Evolutionary conservation across 257 asterid genomes (phyloP).

Genomic region (Echium plantagineum): DNA sequence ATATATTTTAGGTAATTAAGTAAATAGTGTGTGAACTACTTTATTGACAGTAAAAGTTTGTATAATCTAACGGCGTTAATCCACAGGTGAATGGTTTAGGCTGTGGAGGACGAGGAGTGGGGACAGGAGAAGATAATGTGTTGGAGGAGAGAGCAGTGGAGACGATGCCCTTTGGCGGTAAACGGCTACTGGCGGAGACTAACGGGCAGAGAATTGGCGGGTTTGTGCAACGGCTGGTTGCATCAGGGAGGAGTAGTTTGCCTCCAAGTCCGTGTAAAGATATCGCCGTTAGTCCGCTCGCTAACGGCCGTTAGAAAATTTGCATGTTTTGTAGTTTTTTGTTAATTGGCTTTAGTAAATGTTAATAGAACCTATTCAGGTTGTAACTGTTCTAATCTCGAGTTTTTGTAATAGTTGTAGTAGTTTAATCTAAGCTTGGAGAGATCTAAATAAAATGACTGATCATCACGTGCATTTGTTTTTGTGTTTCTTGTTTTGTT

Average conservation of each 20-base stretch:
- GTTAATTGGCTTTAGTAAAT: background rate
- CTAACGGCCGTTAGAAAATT: slow-evolving; percentile 60
- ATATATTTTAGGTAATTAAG: too few relatives aligned
- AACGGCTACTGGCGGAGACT: slow-evolving; percentile 74
- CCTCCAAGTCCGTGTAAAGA: slow-evolving; percentile 98
- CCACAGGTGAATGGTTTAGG: slow-evolving; percentile 53
- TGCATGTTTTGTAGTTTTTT: background rate
- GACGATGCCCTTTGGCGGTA: slow-evolving; percentile 84
- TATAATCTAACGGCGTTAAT: slow-evolving; percentile 11
- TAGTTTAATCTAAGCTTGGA: background rate
- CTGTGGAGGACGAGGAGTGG: too few relatives aligned
- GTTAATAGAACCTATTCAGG: background rate
- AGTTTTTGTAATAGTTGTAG: background rate
- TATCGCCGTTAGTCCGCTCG: slow-evolving; percentile 64
- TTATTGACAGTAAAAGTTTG: too few relatives aligned
- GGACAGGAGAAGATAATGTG: slow-evolving; percentile 22
- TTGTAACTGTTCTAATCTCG: background rate
- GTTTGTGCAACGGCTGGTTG: slow-evolving; percentile 78
- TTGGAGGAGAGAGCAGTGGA: slow-evolving; percentile 64
- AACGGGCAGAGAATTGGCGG: slow-evolving; percentile 60
- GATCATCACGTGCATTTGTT: slow-evolving; percentile 30
- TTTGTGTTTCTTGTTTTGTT: slow-evolving; percentile 10
- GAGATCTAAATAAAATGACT: background rate
- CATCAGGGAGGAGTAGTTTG: slow-evolving; percentile 56
- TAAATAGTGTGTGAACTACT: too few relatives aligned